These are phyloP conservation scores for Lipomyces japonicus DNA, from an alignment of 805 yeast genomes.

Conservation along the genomic window DNA sequence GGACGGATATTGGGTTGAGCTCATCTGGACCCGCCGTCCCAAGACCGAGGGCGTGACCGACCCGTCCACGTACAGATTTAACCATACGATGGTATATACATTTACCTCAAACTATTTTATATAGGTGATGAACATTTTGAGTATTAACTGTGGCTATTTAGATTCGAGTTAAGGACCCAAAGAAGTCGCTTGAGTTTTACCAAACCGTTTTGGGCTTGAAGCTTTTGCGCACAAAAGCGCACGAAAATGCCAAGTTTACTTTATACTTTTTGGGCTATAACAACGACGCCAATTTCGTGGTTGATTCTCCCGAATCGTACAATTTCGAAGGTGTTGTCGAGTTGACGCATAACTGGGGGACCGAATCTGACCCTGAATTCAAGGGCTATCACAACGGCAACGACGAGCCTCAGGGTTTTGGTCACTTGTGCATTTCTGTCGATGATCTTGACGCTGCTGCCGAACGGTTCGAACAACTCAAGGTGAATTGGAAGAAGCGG, in stretches of 20 bases:
- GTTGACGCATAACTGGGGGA: slow-evolving; percentile 93
- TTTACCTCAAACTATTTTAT: not conserved
- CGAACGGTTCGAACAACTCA: slow-evolving; percentile 45
- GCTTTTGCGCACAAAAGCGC: slow-evolving; percentile 53
- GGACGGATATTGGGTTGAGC: slow-evolving; percentile 94
- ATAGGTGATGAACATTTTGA: slow-evolving; percentile 59
- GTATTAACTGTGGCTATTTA: slow-evolving; percentile 45
- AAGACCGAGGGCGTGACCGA: slow-evolving; percentile 45
- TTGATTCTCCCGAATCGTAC: slow-evolving; percentile 36
- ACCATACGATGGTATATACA: slow-evolving; percentile 28
- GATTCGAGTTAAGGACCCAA: slow-evolving; percentile 88
- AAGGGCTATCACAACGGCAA: slow-evolving; percentile 79
- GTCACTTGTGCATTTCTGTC: slow-evolving; percentile 75
- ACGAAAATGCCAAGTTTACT: slow-evolving; percentile 71
- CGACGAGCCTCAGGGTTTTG: slow-evolving; percentile 74
- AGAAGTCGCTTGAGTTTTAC: slow-evolving; percentile 72
- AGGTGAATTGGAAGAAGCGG: slow-evolving; percentile 48
- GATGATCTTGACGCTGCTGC: slow-evolving; percentile 58
- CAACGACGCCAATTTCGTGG: slow-evolving; percentile 43
- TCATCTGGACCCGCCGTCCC: slow-evolving; percentile 56
- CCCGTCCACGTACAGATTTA: slow-evolving; percentile 24
- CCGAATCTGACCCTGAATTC: slow-evolving; percentile 73
- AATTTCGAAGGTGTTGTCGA: slow-evolving; percentile 71
- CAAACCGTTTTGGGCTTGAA: slow-evolving; percentile 76
- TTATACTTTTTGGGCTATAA: slow-evolving; percentile 79